phyloP scores from a whole-genome alignment of 257 asterid genomes.

The Lycium ferocissimum region DNA sequence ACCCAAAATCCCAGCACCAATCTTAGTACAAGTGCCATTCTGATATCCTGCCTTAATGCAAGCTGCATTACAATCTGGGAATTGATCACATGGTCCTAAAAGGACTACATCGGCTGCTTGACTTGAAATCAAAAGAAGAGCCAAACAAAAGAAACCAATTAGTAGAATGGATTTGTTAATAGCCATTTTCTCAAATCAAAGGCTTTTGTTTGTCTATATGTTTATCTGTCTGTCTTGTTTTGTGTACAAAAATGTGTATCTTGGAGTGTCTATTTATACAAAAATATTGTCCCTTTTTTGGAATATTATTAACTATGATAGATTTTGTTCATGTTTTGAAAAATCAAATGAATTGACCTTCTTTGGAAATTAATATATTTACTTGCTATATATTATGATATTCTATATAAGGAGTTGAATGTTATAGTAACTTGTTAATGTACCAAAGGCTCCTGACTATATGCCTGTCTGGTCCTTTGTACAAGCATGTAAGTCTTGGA shows the following conservation, averaged over 20 bases:
- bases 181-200: constrained; percentile 13
- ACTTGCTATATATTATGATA: background rate
- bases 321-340: background rate
- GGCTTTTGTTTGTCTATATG: background rate
- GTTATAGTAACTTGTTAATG: background rate
- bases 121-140: background rate
- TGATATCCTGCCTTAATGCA: constrained; percentile 11
- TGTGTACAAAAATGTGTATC: background rate
- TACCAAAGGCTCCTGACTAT: background rate
- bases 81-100: constrained; percentile 25
- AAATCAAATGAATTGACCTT: background rate
- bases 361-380: background rate
- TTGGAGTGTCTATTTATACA: background rate
- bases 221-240: background rate
- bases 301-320: background rate
- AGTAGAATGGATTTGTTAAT: constrained; percentile 16
- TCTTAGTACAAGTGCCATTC: background rate
- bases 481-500: background rate
- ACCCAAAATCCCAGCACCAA: background rate
- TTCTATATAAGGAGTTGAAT: constrained; percentile 11
- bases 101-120: constrained; percentile 15
- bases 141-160: constrained; percentile 17
- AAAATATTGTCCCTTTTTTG: background rate
- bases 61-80: constrained; percentile 29
- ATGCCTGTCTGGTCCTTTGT: background rate